These are phyloP conservation scores for Penium margaritaceum DNA, from an alignment of 139 green algal species.

Conservation along the genomic window DNA sequence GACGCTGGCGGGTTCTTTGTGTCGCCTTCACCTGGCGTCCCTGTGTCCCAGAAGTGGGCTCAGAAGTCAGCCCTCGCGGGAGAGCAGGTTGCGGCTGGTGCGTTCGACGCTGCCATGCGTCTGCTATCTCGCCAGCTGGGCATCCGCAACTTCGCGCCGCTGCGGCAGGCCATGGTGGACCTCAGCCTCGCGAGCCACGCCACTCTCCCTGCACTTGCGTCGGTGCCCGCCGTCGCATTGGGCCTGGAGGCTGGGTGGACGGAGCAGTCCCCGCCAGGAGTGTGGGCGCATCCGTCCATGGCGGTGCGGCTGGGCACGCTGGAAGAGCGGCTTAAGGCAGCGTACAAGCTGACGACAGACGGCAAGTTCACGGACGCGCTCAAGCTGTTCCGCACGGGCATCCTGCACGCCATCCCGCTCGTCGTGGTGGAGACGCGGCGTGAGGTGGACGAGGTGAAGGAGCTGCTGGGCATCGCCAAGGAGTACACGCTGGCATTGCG, in stretches of 20 bases:
- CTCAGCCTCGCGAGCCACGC: conserved; percentile 63
- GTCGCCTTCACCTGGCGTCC: conserved; percentile 66
- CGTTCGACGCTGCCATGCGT: conserved; percentile 82
- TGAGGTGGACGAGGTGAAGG: conserved; percentile 89
- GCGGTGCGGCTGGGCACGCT: conserved; percentile 65
- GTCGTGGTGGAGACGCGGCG: conserved; percentile 73
- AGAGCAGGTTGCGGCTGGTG: conserved; percentile 75
- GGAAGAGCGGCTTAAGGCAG: conserved; percentile 58
- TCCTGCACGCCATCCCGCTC: conserved; percentile 82
- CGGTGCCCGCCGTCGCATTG: conserved; percentile 56
- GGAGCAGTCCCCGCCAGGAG: conserved; percentile 39
- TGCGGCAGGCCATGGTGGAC: conserved; percentile 79
- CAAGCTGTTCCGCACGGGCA: conserved; percentile 65
- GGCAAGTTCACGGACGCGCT: conserved; percentile 96
- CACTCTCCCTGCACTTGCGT: conserved; percentile 60
- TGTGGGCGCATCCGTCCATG: conserved; percentile 62
- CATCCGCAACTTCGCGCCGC: conserved; percentile 78
- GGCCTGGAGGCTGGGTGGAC: conserved; percentile 70
- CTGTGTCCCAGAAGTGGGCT: conserved; percentile 72
- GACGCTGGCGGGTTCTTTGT: conserved; percentile 59
- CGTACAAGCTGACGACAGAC: conserved; percentile 90
- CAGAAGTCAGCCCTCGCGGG: conserved; percentile 68
- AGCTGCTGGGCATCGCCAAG: conserved; percentile 81
- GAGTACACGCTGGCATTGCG: conserved; percentile 88
- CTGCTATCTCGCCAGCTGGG: conserved; percentile 87